Evolutionary conservation across 208 protist species (phyloP).

Genomic region (Trypanosoma vivax): DNA sequence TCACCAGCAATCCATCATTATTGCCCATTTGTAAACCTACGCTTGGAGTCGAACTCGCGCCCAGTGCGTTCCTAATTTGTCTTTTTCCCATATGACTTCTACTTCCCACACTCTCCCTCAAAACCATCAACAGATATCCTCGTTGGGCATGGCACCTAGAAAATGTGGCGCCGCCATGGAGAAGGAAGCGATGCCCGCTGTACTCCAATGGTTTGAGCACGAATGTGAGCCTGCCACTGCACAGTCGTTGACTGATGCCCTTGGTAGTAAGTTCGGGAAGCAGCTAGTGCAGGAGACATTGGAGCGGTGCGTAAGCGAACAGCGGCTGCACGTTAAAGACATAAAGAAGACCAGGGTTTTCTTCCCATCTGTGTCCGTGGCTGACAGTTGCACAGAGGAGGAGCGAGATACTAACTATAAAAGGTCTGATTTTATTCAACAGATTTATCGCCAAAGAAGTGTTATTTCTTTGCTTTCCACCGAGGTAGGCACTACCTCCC

Average conservation of each 20-base stretch:
- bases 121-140: background rate
- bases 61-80: background rate
- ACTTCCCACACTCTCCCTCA: background rate
- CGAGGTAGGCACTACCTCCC: slow-evolving; percentile 6
- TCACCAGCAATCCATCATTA: background rate
- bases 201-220: slow-evolving; percentile 79
- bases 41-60: background rate
- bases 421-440: slow-evolving; percentile 13
- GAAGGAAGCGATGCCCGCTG: slow-evolving; percentile 43
- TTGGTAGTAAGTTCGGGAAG: slow-evolving; percentile 80
- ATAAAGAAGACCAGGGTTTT: slow-evolving; percentile 79
- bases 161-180: slow-evolving; percentile 31
- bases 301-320: slow-evolving; percentile 39
- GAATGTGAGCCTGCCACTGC: slow-evolving; percentile 75
- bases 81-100: background rate
- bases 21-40: no score
- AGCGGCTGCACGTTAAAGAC: slow-evolving; percentile 65
- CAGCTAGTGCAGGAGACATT: slow-evolving; percentile 59
- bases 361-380: slow-evolving; percentile 21
- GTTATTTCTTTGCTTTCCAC: slow-evolving; percentile 4
- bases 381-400: background rate
- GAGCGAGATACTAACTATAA: slow-evolving; percentile 15
- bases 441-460: slow-evolving; percentile 3
- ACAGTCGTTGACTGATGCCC: slow-evolving; percentile 74
- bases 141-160: slow-evolving; percentile 13